Base-by-base conservation (phyloP, 805 yeast genomes). In the Lipomyces chichibuensis region DNA sequence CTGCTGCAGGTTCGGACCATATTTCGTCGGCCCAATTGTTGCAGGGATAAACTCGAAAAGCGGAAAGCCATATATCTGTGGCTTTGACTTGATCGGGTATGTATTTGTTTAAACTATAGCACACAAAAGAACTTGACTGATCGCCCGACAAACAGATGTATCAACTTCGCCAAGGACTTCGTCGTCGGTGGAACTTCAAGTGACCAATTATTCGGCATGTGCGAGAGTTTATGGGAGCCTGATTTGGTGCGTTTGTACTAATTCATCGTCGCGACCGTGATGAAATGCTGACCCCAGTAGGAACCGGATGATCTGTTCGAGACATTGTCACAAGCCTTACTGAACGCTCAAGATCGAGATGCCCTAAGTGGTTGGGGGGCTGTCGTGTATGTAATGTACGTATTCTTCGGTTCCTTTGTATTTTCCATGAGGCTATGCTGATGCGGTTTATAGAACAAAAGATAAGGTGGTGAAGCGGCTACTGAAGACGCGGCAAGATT, bases 311-410 rank as follows among this genome's bases (percentile, higher is more conserved):
- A 95, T 78, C 82, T 95, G 73, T 95, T 95, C 76, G 98, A 95
- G 79, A 94, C 98, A 53, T 90, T 92, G 72, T 88, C 96, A 73
- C 99, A 95, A 80, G 94, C 98, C 0, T 82, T 95, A 67, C 82
- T 95, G 82, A 92, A 90, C 77, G 98, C 97, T 23, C 96, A 90
- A 49, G 99, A 95, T 79, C 90, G 99, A 83, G 99, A 95, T 80
- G 97, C 98, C 5, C 83, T 95, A 66, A 88, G 96, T 37, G 99
- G 99, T 72, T 95, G 98, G 97, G 99, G 99, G 75, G 97, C 97
- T 8, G 90, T 91, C 20, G 98, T 95, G 29, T 94, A 94, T 79
- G 82, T 95, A 64, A 86, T 95, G 69, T 69, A 46, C 23, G 69
- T 52, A 5, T n/a, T 9, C 17, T 51, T 17, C 20, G n/a, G 23